A percentile compares a stretch with the other conserved stretches of the same genome.
Conservation (phyloP, 257 asterid species). For the Scutellaria baicalensis region DNA sequence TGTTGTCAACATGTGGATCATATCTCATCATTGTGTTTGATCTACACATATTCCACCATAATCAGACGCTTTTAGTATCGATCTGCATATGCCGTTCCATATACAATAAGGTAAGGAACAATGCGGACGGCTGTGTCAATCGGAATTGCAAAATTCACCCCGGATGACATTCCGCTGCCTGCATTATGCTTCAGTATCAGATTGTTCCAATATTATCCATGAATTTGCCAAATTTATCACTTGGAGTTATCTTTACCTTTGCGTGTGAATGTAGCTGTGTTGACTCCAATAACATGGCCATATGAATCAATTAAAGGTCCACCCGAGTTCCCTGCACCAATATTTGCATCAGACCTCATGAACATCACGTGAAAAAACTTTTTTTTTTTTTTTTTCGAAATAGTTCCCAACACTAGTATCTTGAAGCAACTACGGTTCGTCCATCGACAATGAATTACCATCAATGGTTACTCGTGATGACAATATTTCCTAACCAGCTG, state of each 20-base stretch:
- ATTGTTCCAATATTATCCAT: neutral
- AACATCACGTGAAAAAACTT: neutral
- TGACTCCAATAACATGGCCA: conserved; percentile 85
- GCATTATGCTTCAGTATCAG: conserved; percentile 16
- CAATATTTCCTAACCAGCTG: too few relatives aligned
- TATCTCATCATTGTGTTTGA: too few relatives aligned
- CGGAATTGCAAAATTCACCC: conserved; percentile 86
- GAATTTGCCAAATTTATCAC: neutral
- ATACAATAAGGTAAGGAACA: conserved; percentile 69
- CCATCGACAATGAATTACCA: too few relatives aligned
- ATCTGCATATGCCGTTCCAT: conserved; percentile 65
- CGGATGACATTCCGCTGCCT: conserved; percentile 83
- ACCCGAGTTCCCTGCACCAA: conserved; percentile 72
- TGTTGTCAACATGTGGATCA: too few relatives aligned
- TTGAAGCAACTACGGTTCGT: too few relatives aligned
- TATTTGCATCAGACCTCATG: conserved; percentile 1
- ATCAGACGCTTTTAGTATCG: conserved; percentile 30
- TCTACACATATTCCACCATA: too few relatives aligned
- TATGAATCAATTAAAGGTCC: conserved; percentile 75
- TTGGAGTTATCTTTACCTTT: conserved; percentile 38
- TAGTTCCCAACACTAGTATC: too few relatives aligned
- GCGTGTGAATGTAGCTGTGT: conserved; percentile 89
- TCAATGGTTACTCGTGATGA: too few relatives aligned
- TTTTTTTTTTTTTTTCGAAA: too few relatives aligned
- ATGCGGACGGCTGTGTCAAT: conserved; percentile 58